Base-by-base conservation (phyloP, 2,329 filamentous ascomycete genomes). In the Torrubiella hemipterigena region DNA sequence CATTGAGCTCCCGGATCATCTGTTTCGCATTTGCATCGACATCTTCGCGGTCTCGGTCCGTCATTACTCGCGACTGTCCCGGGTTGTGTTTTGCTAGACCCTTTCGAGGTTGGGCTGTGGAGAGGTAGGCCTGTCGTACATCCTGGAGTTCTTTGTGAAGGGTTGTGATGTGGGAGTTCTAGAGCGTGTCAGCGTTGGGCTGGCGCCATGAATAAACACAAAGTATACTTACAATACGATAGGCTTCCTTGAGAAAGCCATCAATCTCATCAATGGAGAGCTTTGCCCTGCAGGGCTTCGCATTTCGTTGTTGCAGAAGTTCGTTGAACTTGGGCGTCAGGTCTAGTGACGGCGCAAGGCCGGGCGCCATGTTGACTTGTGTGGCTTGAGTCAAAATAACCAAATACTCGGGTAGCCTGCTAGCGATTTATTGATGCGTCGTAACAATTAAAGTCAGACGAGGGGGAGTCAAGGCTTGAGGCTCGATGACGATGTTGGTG, bases 161-260 rank as follows among this genome's bases (percentile, higher is more conserved):
- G 30, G 80, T 83, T 38, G 72, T 60, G 38, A 96, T 93, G 51
- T 93, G 85, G 7, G 77, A 71, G 51, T 93, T 91, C 86, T 93
- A 48, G 13, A 26, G 7, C 35, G 27, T 14, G 25, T 23, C 33
- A 34, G 37, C 15, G 25, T 7, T 5, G 12, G 17, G 24, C 8
- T 26, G 22, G 38, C 13, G 39, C 16, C 13, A 22, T 12, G n/a
- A 10, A 9, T 9, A 14, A 8, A 3, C 41, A 38, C 41, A 44
- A 39, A 30, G n/a, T n/a, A n/a, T n/a, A 55, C 69, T 48, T 62
- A 93, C 87, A 55, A 96, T 95, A 51, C 81, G 75, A 58, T 93
- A 91, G 32, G 91, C 91, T 58, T 96, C 89, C 50, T 89, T 86
- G 20, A 96, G 64, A 51, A 96, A 98, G 46, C 81, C 81, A 52